Percentiles rank a stretch among this genome's conserved stretches.
These are phyloP conservation scores for Lentinula sp. DNA, from an alignment of 768 basidiomycete genomes.

Conservation along the genomic window DNA sequence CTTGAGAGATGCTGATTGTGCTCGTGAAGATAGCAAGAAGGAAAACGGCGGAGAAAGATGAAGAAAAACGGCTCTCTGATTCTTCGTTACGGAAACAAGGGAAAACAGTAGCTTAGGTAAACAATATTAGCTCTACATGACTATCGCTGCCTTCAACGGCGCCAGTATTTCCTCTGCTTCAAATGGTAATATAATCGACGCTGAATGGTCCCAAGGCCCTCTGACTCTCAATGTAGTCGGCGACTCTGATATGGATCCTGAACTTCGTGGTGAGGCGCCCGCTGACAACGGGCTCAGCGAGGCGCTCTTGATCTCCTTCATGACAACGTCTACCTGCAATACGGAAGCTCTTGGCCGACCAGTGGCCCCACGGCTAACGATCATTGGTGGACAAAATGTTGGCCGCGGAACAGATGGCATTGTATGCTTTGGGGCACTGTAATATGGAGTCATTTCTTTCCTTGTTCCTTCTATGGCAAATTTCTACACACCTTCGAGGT, in stretches of 20 bases:
- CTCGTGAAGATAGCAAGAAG: conserved; percentile 5
- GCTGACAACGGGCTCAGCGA: conserved; percentile 1
- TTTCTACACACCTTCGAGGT: conserved; percentile 35
- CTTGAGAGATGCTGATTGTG: neutral
- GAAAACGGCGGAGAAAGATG: neutral
- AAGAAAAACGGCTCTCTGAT: neutral
- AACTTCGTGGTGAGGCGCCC: neutral
- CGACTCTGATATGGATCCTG: neutral
- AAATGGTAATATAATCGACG: conserved; percentile 33
- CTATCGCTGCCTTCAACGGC: conserved; percentile 36
- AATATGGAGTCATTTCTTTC: conserved; percentile 5
- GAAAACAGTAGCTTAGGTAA: neutral
- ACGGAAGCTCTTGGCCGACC: conserved; percentile 13
- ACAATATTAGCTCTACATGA: neutral
- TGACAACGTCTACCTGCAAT: conserved; percentile 17
- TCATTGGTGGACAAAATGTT: conserved; percentile 30
- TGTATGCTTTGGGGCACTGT: conserved; percentile 51
- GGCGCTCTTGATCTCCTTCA: conserved; percentile 14
- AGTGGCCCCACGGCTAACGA: conserved; percentile 15
- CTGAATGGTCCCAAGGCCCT: conserved; percentile 58
- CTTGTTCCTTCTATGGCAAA: neutral
- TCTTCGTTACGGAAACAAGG: neutral
- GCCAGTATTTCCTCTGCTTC: conserved; percentile 43
- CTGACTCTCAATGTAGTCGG: conserved; percentile 17
- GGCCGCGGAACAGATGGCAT: conserved; percentile 65